Conservation (phyloP, 1,284 basidiomycete species). For the Boletus calvinii region DNA sequence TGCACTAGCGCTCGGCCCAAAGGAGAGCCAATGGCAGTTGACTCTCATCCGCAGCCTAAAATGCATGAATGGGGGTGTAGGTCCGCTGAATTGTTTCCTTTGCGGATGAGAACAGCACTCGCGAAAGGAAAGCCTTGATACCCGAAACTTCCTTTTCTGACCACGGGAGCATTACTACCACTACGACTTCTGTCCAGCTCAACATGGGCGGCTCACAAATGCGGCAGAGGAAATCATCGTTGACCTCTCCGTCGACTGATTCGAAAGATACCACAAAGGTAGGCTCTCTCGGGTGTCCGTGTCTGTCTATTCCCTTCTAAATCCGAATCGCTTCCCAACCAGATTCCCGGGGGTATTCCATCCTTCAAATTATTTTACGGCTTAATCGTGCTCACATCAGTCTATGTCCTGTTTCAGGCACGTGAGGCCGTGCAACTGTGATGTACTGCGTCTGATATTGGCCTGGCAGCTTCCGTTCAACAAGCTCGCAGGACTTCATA, state of each 20-base stretch:
- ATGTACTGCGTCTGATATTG: conserved; percentile 6
- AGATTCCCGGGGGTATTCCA: conserved; percentile 9
- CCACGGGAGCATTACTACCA: neutral
- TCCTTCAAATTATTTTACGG: conserved; percentile 17
- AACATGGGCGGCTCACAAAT: conserved; percentile 14
- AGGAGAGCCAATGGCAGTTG: conserved; percentile 8
- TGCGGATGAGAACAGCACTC: neutral
- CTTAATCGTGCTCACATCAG: conserved; percentile 8
- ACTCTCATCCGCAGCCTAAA: conserved; percentile 12
- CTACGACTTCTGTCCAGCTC: neutral
- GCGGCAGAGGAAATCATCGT: conserved; percentile 25
- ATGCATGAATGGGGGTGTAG: neutral
- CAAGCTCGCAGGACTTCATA: conserved; percentile 3
- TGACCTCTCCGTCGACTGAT: neutral
- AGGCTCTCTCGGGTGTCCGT: neutral
- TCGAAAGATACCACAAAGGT: conserved; percentile 13
- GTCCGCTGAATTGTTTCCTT: neutral
- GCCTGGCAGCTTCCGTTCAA: conserved; percentile 14
- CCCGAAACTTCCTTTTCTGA: conserved; percentile 14
- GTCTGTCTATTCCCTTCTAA: neutral
- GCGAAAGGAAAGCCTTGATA: neutral
- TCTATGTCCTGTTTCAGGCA: conserved; percentile 25
- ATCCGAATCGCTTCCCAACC: neutral
- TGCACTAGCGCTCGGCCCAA: neutral
- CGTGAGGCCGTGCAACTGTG: conserved; percentile 1